Evolutionary conservation across 1,284 basidiomycete species (phyloP), one percentile per base, ranked within the genome.

Genomic region (Ustilago nuda): DNA sequence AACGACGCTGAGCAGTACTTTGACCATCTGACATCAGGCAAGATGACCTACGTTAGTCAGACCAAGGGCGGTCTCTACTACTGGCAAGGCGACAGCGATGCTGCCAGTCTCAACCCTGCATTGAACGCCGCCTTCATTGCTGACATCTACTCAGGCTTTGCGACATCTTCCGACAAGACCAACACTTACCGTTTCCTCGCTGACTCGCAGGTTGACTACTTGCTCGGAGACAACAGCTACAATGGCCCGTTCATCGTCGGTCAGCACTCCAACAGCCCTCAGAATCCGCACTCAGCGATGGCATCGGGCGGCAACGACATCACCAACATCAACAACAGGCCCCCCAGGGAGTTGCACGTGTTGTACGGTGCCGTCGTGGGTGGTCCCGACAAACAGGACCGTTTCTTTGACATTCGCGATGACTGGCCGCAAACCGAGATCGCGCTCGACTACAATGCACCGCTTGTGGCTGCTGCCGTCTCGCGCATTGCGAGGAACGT

Each of bases 341-440:
- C 94, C 0, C 87, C 87, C 8, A 86, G 90, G 64, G 91, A 93
- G 85, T 89, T 90, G 0, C 90, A 94, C 81, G 89, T 93, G 4
- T 87, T 97, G 3, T 95, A 94, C 81, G 95, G 95, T 39, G 94
- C 91, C 19, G 89, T 95, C 43, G 89, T 95, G 12, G 95, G 94
- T 52, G 95, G 95, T 13, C 95, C 94, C 0, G 90, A 93, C 83
- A 88, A 88, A 65, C 87, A 89, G 51, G 94, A 94, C 85, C 88
- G 88, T 39, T 96, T 90, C 87, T 96, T 90, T 86, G 92, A 96
- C 83, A 91, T 93, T 67, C 90, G 94, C 33, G 91, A 90, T 67
- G 93, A 94, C 83, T 94, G 91, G 91, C 90, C 90, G 0, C 88
- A 94, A 87, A 91, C 91, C 12, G 93, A 94, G 89, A 90, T 91